A percentile compares a stretch with the other conserved stretches of the same genome.
phyloP scores from a whole-genome alignment of 768 basidiomycete genomes.

The Naganishia friedmannii region DNA sequence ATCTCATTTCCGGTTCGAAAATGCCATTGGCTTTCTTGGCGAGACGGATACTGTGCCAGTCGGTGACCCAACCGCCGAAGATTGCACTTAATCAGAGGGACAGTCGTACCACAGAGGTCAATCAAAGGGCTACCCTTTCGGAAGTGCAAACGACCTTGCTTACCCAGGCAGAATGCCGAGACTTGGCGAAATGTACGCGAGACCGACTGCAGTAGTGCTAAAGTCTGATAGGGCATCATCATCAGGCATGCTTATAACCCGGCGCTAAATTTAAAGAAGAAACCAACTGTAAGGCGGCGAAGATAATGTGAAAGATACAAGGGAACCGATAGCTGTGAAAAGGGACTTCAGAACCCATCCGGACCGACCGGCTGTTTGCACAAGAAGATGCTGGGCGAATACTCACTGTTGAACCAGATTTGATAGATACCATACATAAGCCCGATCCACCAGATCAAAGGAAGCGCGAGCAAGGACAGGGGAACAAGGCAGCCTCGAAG shows the following conservation, averaged over 20 bases:
- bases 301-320: constrained; percentile 24
- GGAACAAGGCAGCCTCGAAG: constrained; percentile 29
- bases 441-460: constrained; percentile 28
- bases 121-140: neutral
- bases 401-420: constrained; percentile 31
- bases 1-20: constrained; percentile 34
- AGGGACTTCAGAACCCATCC: neutral
- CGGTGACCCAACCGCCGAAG: constrained; percentile 28
- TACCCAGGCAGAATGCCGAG: constrained; percentile 32
- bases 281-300: constrained; percentile 25
- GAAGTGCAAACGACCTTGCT: neutral
- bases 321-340: constrained; percentile 20
- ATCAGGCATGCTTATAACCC: neutral
- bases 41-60: constrained; percentile 25
- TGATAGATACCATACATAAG: constrained; percentile 31
- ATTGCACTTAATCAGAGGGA: constrained; percentile 25
- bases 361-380: neutral
- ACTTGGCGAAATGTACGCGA: constrained; percentile 26
- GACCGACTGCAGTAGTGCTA: constrained; percentile 22
- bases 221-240: constrained; percentile 8
- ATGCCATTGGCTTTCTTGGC: constrained; percentile 32
- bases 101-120: neutral
- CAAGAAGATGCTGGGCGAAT: neutral
- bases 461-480: constrained; percentile 15
- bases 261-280: neutral